These are phyloP conservation scores for Boletus subluridellus DNA, from an alignment of 1,284 basidiomycete species.

Conservation along the genomic window DNA sequence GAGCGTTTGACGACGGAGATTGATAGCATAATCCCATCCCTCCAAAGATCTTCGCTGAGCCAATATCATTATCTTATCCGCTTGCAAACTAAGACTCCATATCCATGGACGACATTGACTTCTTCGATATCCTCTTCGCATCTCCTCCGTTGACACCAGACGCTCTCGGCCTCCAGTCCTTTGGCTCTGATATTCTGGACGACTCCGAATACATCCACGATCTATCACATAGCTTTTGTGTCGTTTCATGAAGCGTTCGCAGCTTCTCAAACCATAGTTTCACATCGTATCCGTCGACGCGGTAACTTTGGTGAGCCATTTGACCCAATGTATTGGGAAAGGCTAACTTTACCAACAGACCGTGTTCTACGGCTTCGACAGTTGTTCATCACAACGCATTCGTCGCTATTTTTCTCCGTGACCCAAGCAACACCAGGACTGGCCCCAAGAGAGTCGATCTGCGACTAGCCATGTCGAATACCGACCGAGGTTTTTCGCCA, in stretches of 20 bases:
- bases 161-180: background rate
- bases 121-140: background rate
- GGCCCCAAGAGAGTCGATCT: background rate
- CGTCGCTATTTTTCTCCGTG: constrained; percentile 2
- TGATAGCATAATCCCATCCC: background rate
- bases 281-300: background rate
- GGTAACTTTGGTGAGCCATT: background rate
- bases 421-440: background rate
- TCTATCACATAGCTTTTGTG: background rate
- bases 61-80: background rate
- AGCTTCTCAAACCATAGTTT: background rate
- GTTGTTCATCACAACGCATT: constrained; percentile 8
- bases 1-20: background rate
- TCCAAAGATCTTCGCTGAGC: background rate
- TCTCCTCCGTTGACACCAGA: background rate
- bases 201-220: constrained; percentile 1
- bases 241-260: constrained; percentile 4
- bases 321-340: background rate
- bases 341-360: constrained; percentile 10
- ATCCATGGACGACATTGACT: constrained; percentile 17
- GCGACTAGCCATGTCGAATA: background rate
- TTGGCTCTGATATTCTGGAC: background rate
- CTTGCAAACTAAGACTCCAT: background rate
- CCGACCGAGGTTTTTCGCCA: constrained; percentile 1
- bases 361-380: constrained; percentile 8